Percentiles rank a stretch among this genome's conserved stretches.
Evolutionary conservation across 495 filamentous ascomycete genomes (phyloP).

Genomic region (Cairneyella variabilis): DNA sequence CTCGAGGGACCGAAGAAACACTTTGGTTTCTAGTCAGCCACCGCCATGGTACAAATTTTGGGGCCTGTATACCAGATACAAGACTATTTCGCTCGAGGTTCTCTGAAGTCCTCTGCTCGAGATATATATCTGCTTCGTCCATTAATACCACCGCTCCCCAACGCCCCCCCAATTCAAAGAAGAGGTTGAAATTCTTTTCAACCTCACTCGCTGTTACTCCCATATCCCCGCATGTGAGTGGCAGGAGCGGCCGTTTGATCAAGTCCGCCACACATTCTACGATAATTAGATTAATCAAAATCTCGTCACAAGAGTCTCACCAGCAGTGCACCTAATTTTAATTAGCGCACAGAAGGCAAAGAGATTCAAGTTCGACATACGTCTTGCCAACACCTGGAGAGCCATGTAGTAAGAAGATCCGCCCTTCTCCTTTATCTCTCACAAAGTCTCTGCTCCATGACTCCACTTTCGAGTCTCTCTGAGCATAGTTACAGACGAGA

Average conservation of each 20-base stretch:
- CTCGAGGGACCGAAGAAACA: slow-evolving; percentile 27
- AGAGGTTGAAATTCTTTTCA: slow-evolving; percentile 11
- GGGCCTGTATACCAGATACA: slow-evolving; percentile 20
- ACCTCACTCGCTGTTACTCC: slow-evolving; percentile 6
- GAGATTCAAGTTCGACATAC: not conserved
- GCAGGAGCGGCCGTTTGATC: slow-evolving; percentile 19
- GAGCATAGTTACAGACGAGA: not conserved
- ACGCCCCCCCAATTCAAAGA: slow-evolving; percentile 8
- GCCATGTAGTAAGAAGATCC: slow-evolving; percentile 30
- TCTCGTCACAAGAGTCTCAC: slow-evolving; percentile 1
- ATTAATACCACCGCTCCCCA: slow-evolving; percentile 27
- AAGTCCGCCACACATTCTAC: slow-evolving; percentile 25
- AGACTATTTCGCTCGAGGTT: slow-evolving; percentile 27
- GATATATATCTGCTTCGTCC: slow-evolving; percentile 32
- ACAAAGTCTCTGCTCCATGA: slow-evolving; percentile 21
- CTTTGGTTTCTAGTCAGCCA: slow-evolving; percentile 5
- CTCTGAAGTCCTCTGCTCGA: slow-evolving; percentile 19
- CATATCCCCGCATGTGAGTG: slow-evolving; percentile 22
- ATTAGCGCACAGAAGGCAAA: not conserved
- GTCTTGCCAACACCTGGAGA: slow-evolving; percentile 29
- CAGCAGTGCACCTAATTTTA: slow-evolving; percentile 16
- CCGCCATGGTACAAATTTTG: not conserved
- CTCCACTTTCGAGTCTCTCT: not conserved
- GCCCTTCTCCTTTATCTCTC: slow-evolving; percentile 27
- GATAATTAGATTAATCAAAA: not conserved